Base-by-base conservation (phyloP, 2,329 filamentous ascomycete genomes). In the Trichoderma lentiforme region DNA sequence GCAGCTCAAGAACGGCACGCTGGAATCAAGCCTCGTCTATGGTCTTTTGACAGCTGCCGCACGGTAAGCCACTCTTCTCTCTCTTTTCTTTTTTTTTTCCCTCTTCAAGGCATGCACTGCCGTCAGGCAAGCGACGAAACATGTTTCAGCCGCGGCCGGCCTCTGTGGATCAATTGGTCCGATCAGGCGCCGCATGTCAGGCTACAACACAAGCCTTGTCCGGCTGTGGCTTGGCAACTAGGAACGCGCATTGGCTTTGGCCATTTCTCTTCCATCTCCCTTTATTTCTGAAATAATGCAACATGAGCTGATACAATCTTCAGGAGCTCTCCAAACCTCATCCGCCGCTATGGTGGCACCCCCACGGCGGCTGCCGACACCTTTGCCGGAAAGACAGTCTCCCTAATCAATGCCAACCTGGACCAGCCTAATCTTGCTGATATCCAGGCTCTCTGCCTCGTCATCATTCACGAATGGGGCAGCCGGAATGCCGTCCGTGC, bases 381-480 rank as follows among this genome's bases (percentile, higher is more conserved):
- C 75, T 90, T 88, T 78, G 87, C 87, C 32, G 80, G 83, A 76
- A 90, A 90, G 83, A 84, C 87, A 11, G 86, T 88, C 79, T 83
- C 82, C 76, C 80, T 87, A 72, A 85, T 90, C 78, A 89, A 87
- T 81, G 83, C 87, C 79, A 87, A 87, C 56, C 79, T 90, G 63
- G 88, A 90, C 75, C 86, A 88, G 74, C 88, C 88, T 28, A 87
- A 84, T 73, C 84, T 90, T 53, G 86, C 87, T 71, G 88, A 90
- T 73, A 89, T 90, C 72, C 88, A 90, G 81, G 86, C 88, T 63
- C 82, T 90, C 34, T 89, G 88, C 79, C 83, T 90, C 70, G 80
- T 90, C 74, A 86, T 89, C 74, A 88, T 90, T 67, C 88, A 90
- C 75, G 88, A 90, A 80, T 90, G 88, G 88, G 88, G 88, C 62